Conservation (phyloP, 2,329 filamentous ascomycete genomes). For the Nemania bipapillata region DNA sequence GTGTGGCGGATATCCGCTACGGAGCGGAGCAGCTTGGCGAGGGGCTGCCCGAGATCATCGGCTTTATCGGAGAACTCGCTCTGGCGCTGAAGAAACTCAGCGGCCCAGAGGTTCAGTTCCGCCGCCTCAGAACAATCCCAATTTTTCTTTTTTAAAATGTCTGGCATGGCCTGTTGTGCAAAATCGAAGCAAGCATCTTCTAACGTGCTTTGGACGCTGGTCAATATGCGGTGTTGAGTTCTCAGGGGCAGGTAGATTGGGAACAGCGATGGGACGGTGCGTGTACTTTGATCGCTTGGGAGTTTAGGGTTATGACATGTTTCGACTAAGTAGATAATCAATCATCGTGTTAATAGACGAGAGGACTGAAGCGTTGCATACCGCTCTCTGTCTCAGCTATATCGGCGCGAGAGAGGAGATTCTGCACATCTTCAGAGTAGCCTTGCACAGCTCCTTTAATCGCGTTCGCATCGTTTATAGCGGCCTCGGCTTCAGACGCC, state of each 20-base stretch:
- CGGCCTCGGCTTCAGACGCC: slow-evolving; percentile 22
- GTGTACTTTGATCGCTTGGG: background rate
- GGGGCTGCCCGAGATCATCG: background rate
- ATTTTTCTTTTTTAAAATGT: background rate
- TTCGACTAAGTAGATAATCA: slow-evolving; percentile 6
- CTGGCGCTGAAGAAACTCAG: slow-evolving; percentile 1
- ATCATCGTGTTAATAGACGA: background rate
- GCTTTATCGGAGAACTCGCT: background rate
- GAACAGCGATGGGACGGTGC: slow-evolving; percentile 21
- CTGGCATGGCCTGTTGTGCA: slow-evolving; percentile 16
- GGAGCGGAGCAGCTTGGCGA: background rate
- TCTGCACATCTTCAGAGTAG: slow-evolving; percentile 2
- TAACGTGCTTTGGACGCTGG: slow-evolving; percentile 20
- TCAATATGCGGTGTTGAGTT: slow-evolving; percentile 21
- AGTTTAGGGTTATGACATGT: slow-evolving; percentile 10
- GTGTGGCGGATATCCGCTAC: slow-evolving; percentile 15
- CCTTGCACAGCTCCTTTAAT: slow-evolving; percentile 11
- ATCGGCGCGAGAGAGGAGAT: background rate
- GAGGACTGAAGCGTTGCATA: background rate
- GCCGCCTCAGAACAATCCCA: slow-evolving; percentile 26
- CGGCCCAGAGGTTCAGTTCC: slow-evolving; percentile 25
- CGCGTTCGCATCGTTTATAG: slow-evolving; percentile 21
- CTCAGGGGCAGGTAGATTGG: slow-evolving; percentile 22
- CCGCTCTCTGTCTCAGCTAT: slow-evolving; percentile 21
- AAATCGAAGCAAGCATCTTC: slow-evolving; percentile 29